Evolutionary conservation across 805 yeast species (phyloP).

Genomic region (Barnettozyma pratensis): DNA sequence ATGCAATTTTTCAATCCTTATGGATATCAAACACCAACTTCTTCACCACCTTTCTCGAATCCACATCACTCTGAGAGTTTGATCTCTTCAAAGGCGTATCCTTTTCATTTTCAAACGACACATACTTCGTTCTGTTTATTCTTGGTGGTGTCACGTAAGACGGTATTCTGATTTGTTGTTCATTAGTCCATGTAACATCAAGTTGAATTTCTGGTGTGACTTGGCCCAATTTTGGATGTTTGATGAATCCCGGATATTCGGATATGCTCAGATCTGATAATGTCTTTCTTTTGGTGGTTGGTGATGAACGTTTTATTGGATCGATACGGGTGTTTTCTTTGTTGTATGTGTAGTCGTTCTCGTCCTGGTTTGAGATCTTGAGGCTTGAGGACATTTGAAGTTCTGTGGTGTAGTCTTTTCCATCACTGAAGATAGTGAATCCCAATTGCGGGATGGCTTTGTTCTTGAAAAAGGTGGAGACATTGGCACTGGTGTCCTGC

Average conservation of each 20-base stretch:
- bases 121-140: constrained; percentile 15
- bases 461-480: constrained; percentile 2
- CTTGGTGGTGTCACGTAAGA: constrained; percentile 25
- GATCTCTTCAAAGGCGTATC: constrained; percentile 20
- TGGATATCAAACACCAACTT: constrained; percentile 22
- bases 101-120: constrained; percentile 15
- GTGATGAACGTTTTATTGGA: neutral
- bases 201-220: constrained; percentile 4
- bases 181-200: constrained; percentile 15
- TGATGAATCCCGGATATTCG: constrained; percentile 16
- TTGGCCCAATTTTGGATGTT: constrained; percentile 5
- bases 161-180: constrained; percentile 13
- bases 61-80: constrained; percentile 15
- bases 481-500: neutral
- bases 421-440: constrained; percentile 22
- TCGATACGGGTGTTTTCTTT: constrained; percentile 15
- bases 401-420: constrained; percentile 19
- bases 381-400: constrained; percentile 10
- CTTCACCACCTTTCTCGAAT: constrained; percentile 19
- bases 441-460: constrained; percentile 13
- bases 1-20: constrained; percentile 8
- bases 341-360: constrained; percentile 13
- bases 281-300: constrained; percentile 4
- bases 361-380: constrained; percentile 10
- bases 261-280: constrained; percentile 16